A percentile compares a stretch with the other conserved stretches of the same genome.
phyloP scores from a whole-genome alignment of 768 basidiomycete species.

The Daedaleopsis nitida region DNA sequence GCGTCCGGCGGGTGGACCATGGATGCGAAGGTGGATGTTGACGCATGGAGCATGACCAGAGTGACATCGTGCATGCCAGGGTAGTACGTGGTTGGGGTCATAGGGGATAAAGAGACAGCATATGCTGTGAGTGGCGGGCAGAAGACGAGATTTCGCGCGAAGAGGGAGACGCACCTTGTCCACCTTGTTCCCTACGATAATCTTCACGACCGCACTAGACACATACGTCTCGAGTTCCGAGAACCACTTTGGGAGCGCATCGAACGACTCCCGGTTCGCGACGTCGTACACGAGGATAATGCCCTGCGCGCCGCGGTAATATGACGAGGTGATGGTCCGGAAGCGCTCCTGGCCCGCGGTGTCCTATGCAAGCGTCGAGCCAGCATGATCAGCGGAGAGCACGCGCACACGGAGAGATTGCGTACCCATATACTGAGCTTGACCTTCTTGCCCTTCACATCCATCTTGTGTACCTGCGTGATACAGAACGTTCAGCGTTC shows the following conservation, averaged over 20 bases:
- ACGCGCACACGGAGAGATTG: no score
- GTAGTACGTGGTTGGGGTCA: not conserved
- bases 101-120: not conserved
- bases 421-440: constrained; percentile 97
- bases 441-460: constrained; percentile 77
- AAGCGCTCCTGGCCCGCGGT: constrained; percentile 98
- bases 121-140: not conserved
- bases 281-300: constrained; percentile 95
- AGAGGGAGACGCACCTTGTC: constrained; percentile 68
- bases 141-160: not conserved
- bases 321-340: constrained; percentile 91
- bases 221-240: constrained; percentile 94
- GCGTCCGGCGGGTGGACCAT: not conserved
- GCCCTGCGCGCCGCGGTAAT: constrained; percentile 89
- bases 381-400: not conserved
- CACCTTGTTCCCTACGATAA: constrained; percentile 93
- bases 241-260: constrained; percentile 92
- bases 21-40: not conserved
- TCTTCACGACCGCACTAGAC: constrained; percentile 82
- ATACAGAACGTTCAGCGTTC: not conserved
- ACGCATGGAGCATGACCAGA: not conserved
- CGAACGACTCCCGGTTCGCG: constrained; percentile 88
- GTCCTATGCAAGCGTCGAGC: constrained; percentile 52
- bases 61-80: not conserved
- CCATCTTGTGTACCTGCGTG: constrained; percentile 82